Percentiles rank a stretch among this genome's conserved stretches.
phyloP scores from a whole-genome alignment of 2,329 filamentous ascomycete species.

The Paramyrothecium sp. region DNA sequence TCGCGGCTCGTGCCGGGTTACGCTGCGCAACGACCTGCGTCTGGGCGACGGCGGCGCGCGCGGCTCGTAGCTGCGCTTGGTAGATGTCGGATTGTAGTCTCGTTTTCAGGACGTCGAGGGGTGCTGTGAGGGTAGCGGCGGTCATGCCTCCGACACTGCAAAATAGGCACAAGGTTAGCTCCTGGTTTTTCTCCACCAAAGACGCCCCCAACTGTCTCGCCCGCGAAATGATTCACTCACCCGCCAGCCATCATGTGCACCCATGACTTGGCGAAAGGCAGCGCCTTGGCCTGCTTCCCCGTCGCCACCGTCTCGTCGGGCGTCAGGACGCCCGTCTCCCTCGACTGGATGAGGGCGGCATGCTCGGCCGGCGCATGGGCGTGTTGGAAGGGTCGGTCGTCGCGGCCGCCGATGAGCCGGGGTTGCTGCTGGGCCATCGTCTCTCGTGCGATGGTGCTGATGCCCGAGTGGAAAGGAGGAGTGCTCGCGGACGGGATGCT shows the following conservation, averaged over 20 bases:
- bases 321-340: conserved; percentile 58
- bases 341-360: conserved; percentile 52
- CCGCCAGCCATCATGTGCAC: conserved; percentile 89
- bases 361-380: conserved; percentile 28
- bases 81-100: conserved; percentile 94
- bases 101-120: conserved; percentile 91
- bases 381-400: conserved; percentile 29
- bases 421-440: conserved; percentile 31
- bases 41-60: conserved; percentile 59
- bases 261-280: conserved; percentile 74
- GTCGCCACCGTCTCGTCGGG: conserved; percentile 36
- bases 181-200: background rate
- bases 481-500: too few relatives aligned
- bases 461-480: background rate
- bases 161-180: conserved; percentile 11
- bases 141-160: conserved; percentile 83
- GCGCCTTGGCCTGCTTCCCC: conserved; percentile 31
- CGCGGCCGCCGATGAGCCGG: conserved; percentile 25
- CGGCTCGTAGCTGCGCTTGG: conserved; percentile 73
- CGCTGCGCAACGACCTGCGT: conserved; percentile 38
- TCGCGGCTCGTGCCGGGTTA: conserved; percentile 62
- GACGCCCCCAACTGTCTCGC: too few relatives aligned
- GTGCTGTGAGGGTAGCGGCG: conserved; percentile 86
- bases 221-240: conserved; percentile 47
- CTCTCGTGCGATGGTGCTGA: background rate